These are phyloP conservation scores for Tolypocladium guangdongense DNA, from an alignment of 2,329 filamentous ascomycete species.

Conservation along the genomic window DNA sequence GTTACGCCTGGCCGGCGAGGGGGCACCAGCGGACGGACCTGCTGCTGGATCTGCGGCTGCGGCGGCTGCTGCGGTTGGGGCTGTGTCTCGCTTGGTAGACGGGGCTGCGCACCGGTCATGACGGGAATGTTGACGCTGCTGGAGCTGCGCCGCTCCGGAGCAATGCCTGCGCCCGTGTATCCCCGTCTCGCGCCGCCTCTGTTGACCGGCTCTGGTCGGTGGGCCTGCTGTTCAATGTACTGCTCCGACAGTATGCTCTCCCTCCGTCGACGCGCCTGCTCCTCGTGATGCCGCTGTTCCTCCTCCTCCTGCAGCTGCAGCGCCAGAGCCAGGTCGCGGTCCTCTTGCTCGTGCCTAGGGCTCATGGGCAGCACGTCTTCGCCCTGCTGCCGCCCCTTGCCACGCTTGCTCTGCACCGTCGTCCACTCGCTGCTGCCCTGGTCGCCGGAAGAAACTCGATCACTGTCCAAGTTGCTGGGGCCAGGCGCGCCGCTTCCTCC, in stretches of 20 bases:
- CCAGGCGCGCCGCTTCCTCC: constrained; percentile 33
- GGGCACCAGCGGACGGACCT: constrained; percentile 32
- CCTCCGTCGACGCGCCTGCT: constrained; percentile 50
- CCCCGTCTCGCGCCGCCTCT: constrained; percentile 9
- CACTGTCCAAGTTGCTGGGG: constrained; percentile 7
- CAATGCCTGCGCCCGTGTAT: background rate
- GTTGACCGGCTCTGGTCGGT: constrained; percentile 17
- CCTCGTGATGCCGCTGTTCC: constrained; percentile 62
- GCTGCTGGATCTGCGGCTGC: constrained; percentile 10
- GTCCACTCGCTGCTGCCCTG: constrained; percentile 37
- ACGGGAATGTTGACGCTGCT: constrained; percentile 7
- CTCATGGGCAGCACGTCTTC: constrained; percentile 19
- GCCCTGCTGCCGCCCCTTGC: constrained; percentile 14
- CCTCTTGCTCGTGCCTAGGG: constrained; percentile 55
- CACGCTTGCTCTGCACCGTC: constrained; percentile 32
- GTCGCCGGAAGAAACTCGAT: constrained; percentile 2
- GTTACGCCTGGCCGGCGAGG: constrained; percentile 25
- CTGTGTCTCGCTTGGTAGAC: constrained; percentile 5
- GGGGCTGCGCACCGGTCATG: constrained; percentile 3
- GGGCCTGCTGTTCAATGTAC: constrained; percentile 55
- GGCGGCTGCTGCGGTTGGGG: background rate
- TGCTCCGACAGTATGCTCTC: constrained; percentile 60
- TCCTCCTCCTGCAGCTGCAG: constrained; percentile 93
- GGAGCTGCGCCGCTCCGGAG: constrained; percentile 12
- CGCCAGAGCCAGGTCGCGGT: constrained; percentile 77